These are phyloP conservation scores for Macadamia tetraphylla DNA, from an alignment of 164 flowering plant species.

Conservation along the genomic window DNA sequence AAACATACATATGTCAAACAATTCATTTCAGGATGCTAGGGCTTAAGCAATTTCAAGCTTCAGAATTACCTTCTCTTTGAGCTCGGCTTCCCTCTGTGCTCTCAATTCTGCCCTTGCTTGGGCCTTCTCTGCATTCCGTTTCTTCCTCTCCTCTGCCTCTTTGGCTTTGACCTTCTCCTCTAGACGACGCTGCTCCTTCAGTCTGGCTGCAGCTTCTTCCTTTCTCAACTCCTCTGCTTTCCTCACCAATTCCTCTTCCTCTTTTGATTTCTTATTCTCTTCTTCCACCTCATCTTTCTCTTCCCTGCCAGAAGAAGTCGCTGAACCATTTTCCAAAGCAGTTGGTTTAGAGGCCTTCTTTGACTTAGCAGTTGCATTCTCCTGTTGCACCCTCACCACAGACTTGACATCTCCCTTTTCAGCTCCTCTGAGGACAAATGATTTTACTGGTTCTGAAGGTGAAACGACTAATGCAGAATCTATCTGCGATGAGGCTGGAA, in stretches of 20 bases:
- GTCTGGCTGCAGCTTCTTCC: constrained; percentile 55
- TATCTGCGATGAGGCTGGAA: constrained; percentile 11
- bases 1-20: neutral
- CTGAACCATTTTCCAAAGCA: constrained; percentile 16
- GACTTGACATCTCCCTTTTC: constrained; percentile 19
- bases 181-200: constrained; percentile 58
- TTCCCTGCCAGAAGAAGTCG: constrained; percentile 27
- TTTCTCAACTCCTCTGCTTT: constrained; percentile 55
- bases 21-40: neutral
- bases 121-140: constrained; percentile 67
- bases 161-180: constrained; percentile 78
- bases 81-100: constrained; percentile 80
- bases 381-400: constrained; percentile 24
- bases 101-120: constrained; percentile 61
- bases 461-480: constrained; percentile 4
- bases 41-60: neutral
- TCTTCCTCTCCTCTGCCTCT: constrained; percentile 89
- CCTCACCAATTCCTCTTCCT: constrained; percentile 56
- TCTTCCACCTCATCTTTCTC: constrained; percentile 32
- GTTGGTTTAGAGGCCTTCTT: constrained; percentile 21
- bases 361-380: constrained; percentile 22
- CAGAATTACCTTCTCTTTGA: constrained; percentile 62
- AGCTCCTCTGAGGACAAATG: constrained; percentile 11
- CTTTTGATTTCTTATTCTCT: constrained; percentile 36
- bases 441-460: constrained; percentile 21